Evolutionary conservation across 257 asterid species (phyloP), one percentile per base, ranked within the genome.

Genomic region (Eucommia ulmoides): DNA sequence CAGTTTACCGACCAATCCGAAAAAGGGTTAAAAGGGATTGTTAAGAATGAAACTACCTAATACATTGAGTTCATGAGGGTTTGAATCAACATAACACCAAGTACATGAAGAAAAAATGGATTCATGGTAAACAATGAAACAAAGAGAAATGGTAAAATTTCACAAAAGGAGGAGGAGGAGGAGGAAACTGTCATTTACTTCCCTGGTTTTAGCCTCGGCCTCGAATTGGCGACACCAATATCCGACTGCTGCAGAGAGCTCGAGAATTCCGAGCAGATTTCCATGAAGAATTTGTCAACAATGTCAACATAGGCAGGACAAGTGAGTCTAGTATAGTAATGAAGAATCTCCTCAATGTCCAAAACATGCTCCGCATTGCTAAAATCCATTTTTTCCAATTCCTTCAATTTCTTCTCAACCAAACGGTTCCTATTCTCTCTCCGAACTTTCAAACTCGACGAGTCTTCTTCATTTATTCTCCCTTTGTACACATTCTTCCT

Each of bases 261-360:
- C 41, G 59, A 42, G 21, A 71, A 24, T 52, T 64, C 75, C 22
- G 71, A 61, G 24, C 73, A 70, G 47, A 79, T 61, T 3, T 79
- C 77, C 66, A 60, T 54, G 65, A 74, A 72, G 52, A 79, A 75
- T 20, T 64, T 73, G 49, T 75, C 83, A 3, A 79, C 88, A 51
- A 75, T 65, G 8, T 75, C 83, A 50, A 73, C 58, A 57, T 72
- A 79, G 8, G 55, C 67, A 1, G 78, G 83, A 45, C 70, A 65
- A 5, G 81, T 74, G n/a, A 75, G 58, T 19, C 61, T 59, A 8
- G 68, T 62, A 11, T 74, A 70, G 38, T 71, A 58, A 19, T 66
- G 68, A 51, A 62, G 58, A 46, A 66, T 59, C 19, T 66, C 70
- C 41, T 71, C n/a, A n/a, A n/a, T n/a, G n/a, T n/a, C n/a, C n/a